These are phyloP conservation scores for Taiozyma sp. DNA, from an alignment of 1,139 yeast species.

Conservation along the genomic window DNA sequence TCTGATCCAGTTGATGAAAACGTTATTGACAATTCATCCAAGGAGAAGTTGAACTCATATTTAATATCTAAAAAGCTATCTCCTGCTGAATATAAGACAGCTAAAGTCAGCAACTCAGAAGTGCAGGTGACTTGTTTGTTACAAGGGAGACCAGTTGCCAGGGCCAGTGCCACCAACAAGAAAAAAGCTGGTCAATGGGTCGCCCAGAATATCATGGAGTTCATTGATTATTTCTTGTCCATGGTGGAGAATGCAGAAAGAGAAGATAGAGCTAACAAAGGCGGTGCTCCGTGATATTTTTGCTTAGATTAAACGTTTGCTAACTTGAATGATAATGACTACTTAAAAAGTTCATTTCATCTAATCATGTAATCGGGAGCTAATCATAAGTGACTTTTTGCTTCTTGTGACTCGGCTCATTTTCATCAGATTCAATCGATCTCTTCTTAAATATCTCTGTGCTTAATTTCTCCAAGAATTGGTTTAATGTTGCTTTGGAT, in stretches of 20 bases:
- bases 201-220: slow-evolving; percentile 14
- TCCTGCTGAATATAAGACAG: slow-evolving; percentile 17
- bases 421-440: not conserved
- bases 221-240: slow-evolving; percentile 7
- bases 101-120: slow-evolving; percentile 13
- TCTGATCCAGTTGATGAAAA: slow-evolving; percentile 2
- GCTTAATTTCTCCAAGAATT: not conserved
- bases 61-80: slow-evolving; percentile 6
- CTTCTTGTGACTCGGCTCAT: not conserved
- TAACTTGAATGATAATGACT: not conserved
- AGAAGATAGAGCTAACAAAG: not conserved
- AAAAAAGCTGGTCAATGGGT: slow-evolving; percentile 19
- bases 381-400: not conserved
- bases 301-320: not conserved
- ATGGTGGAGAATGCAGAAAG: not conserved
- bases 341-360: not conserved
- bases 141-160: slow-evolving; percentile 9
- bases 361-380: not conserved
- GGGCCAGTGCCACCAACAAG: slow-evolving; percentile 15
- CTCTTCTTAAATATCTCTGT: not conserved
- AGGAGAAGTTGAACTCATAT: slow-evolving; percentile 12
- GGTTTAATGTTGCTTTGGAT: not conserved
- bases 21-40: slow-evolving; percentile 11
- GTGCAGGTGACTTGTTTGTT: slow-evolving; percentile 16
- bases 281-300: not conserved